Conservation (phyloP, 495 filamentous ascomycete genomes). For the Penicillium coffeae region DNA sequence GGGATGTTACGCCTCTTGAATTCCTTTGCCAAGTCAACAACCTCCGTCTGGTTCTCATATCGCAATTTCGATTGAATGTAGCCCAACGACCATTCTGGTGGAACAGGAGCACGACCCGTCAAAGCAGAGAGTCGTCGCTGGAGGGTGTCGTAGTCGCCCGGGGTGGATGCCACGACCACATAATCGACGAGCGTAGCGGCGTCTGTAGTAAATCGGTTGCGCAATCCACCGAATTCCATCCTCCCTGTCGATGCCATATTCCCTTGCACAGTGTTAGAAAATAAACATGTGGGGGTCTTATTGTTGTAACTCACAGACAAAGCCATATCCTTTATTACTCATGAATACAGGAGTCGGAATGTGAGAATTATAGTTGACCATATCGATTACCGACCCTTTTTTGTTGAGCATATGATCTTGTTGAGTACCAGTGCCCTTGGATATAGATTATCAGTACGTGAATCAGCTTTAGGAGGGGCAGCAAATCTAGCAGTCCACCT, state of each 20-base stretch:
- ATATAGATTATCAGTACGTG: background rate
- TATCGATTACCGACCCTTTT: slow-evolving; percentile 23
- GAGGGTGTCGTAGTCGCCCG: slow-evolving; percentile 24
- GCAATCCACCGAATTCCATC: slow-evolving; percentile 25
- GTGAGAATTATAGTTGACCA: slow-evolving; percentile 28
- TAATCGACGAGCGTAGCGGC: slow-evolving; percentile 27
- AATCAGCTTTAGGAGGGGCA: background rate
- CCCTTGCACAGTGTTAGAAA: slow-evolving; percentile 3
- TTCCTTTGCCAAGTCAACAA: slow-evolving; percentile 18
- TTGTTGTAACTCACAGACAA: slow-evolving; percentile 13
- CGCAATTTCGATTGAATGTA: slow-evolving; percentile 34
- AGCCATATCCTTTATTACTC: slow-evolving; percentile 28
- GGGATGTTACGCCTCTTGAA: slow-evolving; percentile 22
- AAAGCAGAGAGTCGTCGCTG: slow-evolving; percentile 25
- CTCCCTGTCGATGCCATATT: slow-evolving; percentile 27
- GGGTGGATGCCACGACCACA: slow-evolving; percentile 17
- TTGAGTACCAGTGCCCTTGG: slow-evolving; percentile 24
- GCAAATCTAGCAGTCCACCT: no score
- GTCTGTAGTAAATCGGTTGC: slow-evolving; percentile 21
- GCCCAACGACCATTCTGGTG: slow-evolving; percentile 27
- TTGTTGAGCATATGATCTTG: slow-evolving; percentile 29
- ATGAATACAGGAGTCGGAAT: slow-evolving; percentile 26
- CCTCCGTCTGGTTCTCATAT: slow-evolving; percentile 29
- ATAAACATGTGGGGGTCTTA: no score
- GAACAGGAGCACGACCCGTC: slow-evolving; percentile 23